Percentiles rank a stretch among this genome's conserved stretches.
Conservation (phyloP, 495 filamentous ascomycete species). For the Aspergillus sclerotiicarbonarius region DNA sequence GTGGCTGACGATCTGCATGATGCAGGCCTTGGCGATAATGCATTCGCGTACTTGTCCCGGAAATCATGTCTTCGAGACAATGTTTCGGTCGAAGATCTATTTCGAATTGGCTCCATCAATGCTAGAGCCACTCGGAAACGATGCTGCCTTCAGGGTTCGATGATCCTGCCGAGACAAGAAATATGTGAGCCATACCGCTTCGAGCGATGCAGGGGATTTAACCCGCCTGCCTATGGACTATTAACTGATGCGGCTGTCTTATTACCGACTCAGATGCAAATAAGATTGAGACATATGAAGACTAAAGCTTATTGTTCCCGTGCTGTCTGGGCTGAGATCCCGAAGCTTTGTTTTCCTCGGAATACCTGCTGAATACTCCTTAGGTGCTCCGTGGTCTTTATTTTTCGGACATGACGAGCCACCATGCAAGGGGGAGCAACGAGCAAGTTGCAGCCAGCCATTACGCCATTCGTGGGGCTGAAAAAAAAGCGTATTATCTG, state of each 20-base stretch:
- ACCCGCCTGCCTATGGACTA: not conserved
- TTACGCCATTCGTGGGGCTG: not conserved
- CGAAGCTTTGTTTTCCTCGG: not conserved
- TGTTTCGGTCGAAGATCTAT: not conserved
- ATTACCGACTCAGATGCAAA: not conserved
- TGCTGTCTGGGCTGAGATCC: not conserved
- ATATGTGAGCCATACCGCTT: not conserved
- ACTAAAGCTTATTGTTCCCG: not conserved
- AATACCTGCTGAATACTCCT: not conserved
- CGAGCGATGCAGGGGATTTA: not conserved
- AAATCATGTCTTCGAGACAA: not conserved
- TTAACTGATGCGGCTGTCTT: not conserved
- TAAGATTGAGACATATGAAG: not conserved
- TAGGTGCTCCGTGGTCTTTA: not conserved
- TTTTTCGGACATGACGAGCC: not conserved
- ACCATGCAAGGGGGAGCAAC: not conserved
- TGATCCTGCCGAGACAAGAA: not conserved
- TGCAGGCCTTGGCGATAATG: not conserved
- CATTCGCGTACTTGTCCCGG: not conserved
- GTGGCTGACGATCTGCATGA: not conserved
- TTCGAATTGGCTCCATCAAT: not conserved
- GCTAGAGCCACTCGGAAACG: not conserved
- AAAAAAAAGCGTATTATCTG: not conserved
- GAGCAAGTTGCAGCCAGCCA: not conserved
- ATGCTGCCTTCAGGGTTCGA: not conserved